Base-by-base conservation (phyloP, 192 early-diverging fungal genomes). In the Gaertneriomyces semiglobifer region DNA sequence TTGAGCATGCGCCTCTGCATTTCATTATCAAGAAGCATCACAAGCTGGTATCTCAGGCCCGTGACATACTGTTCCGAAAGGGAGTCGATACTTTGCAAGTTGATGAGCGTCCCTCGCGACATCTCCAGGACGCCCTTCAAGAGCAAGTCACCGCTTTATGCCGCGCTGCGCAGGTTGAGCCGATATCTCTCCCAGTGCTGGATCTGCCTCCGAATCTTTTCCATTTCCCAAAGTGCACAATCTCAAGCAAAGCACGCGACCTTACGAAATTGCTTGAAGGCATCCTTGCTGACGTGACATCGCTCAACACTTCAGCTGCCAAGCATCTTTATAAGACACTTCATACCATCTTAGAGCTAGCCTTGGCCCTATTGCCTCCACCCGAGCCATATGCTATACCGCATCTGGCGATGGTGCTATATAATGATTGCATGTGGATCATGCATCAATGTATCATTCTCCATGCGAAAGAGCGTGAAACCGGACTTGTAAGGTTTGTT, bases 391-490 rank as follows among this genome's bases (percentile, higher is more conserved):
- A 67, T 0, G 44, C 68, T 8, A 65, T 75, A 9, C 83, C 87
- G n/a, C 79, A 84, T 14, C 56, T 80, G 44, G 53, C 85, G 0
- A 77, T 90, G 51, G 60, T 92, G 16, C 90, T 89, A 58, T 69
- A 81, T 47, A 92, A 89, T 44, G 90, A 92, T 63, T 90, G 89
- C 62, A 78, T 83, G 64, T 92, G 74, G 44, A 54, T 76, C 54
- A 74, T 66, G 18, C 77, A 81, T 47, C 18, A 58, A 33, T 47
- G 72, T 39, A 14, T 71, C 43, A 44, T 40, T 5, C 53, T 78
- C 52, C 52, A 51, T 33, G 53, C n/a, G 44, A 48, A 45, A 66
- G n/a, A 18, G 59, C 3, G 19, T 9, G 7, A 55, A n/a, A 18
- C 41, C 75, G 16, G 51, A 68, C 33, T 10, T 40, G 16, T 41